Percentiles rank a stretch among this genome's conserved stretches.
These are phyloP conservation scores for Fusarium tricinctum DNA, from an alignment of 2,329 filamentous ascomycete species.

Conservation along the genomic window DNA sequence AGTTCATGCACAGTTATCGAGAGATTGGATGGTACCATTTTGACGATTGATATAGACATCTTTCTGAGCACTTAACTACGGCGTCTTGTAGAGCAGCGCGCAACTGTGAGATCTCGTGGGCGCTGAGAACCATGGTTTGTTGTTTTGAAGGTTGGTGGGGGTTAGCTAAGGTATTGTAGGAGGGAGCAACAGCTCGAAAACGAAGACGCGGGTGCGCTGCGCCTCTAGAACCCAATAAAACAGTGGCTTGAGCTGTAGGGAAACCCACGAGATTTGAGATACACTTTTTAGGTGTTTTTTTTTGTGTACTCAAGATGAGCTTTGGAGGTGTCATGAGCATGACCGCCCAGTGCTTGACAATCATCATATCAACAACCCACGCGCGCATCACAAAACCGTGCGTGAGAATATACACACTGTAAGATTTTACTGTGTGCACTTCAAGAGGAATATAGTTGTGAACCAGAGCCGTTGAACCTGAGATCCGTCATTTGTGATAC, in stretches of 20 bases:
- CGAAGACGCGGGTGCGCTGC: slow-evolving; percentile 16
- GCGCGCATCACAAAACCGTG: slow-evolving; percentile 23
- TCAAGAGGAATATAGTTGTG: slow-evolving; percentile 1
- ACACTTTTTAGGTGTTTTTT: neutral
- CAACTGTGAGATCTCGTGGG: slow-evolving; percentile 73
- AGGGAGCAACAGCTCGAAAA: slow-evolving; percentile 10
- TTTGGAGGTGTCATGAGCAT: slow-evolving; percentile 37
- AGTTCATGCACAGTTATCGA: slow-evolving; percentile 20
- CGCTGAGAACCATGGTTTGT: slow-evolving; percentile 65
- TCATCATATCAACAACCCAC: slow-evolving; percentile 36
- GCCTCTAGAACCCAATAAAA: neutral
- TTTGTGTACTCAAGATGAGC: neutral
- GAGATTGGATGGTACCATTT: slow-evolving; percentile 79
- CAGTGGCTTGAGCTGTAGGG: neutral
- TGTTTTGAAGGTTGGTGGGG: slow-evolving; percentile 37
- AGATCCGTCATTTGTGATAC: slow-evolving; percentile 21
- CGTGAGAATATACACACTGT: neutral
- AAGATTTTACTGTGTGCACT: slow-evolving; percentile 8
- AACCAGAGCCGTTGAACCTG: slow-evolving; percentile 18
- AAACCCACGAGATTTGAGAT: neutral
- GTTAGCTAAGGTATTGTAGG: slow-evolving; percentile 17
- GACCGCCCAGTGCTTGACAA: slow-evolving; percentile 12
- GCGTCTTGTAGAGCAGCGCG: slow-evolving; percentile 85
- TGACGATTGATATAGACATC: slow-evolving; percentile 94
- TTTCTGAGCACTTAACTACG: slow-evolving; percentile 90